Conservation (phyloP, 495 filamentous ascomycete genomes). For the Neurospora sp. region DNA sequence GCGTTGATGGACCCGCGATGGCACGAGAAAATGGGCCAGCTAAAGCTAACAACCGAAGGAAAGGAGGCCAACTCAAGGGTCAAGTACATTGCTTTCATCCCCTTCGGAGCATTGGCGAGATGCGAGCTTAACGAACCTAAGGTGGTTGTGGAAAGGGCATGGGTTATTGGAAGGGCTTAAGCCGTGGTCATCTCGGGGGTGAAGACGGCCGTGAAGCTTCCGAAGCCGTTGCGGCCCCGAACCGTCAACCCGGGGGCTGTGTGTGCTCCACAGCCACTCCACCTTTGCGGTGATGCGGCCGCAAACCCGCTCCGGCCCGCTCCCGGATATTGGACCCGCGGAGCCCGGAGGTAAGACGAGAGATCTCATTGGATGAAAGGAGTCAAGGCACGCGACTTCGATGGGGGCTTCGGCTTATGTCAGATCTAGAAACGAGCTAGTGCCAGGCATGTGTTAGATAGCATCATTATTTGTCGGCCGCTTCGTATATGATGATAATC, state of each 20-base stretch:
- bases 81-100: not conserved
- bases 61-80: not conserved
- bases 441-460: not conserved
- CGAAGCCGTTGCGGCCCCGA: not conserved
- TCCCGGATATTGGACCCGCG: not conserved
- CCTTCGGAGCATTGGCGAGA: conserved; percentile 9
- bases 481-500: not conserved
- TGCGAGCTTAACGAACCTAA: not conserved
- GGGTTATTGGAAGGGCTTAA: not conserved
- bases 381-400: not conserved
- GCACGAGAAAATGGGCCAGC: not conserved
- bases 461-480: not conserved
- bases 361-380: not conserved
- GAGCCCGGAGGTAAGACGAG: not conserved
- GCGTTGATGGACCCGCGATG: not conserved
- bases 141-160: not conserved
- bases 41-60: not conserved
- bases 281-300: not conserved
- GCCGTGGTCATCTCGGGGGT: not conserved
- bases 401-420: not conserved
- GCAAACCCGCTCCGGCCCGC: not conserved
- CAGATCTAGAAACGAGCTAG: not conserved
- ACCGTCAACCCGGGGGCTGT: not conserved
- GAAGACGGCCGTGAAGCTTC: too few relatives aligned
- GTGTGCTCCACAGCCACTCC: not conserved